Base-by-base conservation (phyloP, 148 eudicot genomes). In the Mesembryanthemum crystallinum region DNA sequence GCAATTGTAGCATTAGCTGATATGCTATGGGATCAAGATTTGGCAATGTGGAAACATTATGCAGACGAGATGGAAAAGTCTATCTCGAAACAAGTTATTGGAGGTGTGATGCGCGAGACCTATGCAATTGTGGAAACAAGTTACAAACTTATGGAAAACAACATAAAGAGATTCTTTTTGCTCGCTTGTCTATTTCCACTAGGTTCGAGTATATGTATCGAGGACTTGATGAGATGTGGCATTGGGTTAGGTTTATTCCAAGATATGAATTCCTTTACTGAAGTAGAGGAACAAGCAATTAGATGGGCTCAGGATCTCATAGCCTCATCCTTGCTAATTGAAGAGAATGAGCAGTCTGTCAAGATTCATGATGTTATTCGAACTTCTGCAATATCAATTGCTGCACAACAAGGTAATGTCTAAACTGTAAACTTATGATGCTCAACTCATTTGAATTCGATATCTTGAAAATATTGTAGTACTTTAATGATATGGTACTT, bases 351-450 rank as follows among this genome's bases (percentile, higher is more conserved):
- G n/a, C n/a, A n/a, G n/a, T n/a, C n/a, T 27, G 62, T 69, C 57
- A 77, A 32, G 29, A 77, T 77, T 49, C 80, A 77, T 62, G 80
- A 77, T 69, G 49, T 77, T 63, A 69, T 77, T 23, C 80, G 80
- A 2, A 54, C 60, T 21, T 77, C 75, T 17, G 43, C 64, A 0
- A 61, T 70, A 1, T 70, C 80, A 0, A 28, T 77, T 37, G 62
- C 35, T 0, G 28, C 24, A 49, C 24, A 47, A 77, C 35, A n/a
- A 5, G 11, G 54, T 30, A n/a, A n/a, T n/a, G n/a, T n/a, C n/a
- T n/a, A n/a, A n/a, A n/a, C n/a, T n/a, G n/a, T n/a, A n/a, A n/a
- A n/a, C n/a, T n/a, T n/a, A n/a, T n/a, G n/a, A n/a, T n/a, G n/a
- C n/a, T n/a, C n/a, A n/a, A n/a, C n/a, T n/a, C n/a, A n/a, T n/a